These are phyloP conservation scores for Rubroshorea leprosula DNA, from an alignment of 345 rosid genomes.

Conservation along the genomic window DNA sequence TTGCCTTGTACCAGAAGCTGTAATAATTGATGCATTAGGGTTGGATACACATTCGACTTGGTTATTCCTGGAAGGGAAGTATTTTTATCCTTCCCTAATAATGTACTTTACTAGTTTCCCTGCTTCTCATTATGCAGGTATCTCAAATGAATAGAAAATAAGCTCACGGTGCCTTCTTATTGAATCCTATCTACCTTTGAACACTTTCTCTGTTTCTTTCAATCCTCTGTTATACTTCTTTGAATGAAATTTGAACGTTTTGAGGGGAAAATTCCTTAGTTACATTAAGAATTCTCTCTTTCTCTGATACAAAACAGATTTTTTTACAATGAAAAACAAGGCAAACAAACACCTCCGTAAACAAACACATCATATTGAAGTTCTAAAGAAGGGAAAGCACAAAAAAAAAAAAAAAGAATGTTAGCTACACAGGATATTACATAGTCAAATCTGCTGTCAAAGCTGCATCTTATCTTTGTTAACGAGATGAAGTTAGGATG, in stretches of 20 bases:
- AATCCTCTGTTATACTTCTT: no score
- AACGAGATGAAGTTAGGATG: conserved; percentile 21
- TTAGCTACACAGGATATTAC: conserved; percentile 26
- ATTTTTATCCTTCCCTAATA: background rate
- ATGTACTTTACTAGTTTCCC: background rate
- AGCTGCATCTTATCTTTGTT: conserved; percentile 11
- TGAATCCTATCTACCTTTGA: no score
- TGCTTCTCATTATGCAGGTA: background rate
- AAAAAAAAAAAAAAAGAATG: background rate
- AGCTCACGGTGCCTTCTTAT: no score
- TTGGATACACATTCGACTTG: background rate
- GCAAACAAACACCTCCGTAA: conserved; percentile 15
- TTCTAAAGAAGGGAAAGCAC: no score
- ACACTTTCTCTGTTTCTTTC: no score
- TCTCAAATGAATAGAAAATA: background rate
- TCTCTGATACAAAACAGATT: background rate
- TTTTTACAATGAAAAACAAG: conserved; percentile 29
- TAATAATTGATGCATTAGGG: background rate
- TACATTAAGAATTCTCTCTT: no score
- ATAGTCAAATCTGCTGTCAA: conserved; percentile 37
- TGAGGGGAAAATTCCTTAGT: no score
- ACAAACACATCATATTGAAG: background rate
- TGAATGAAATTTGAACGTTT: no score
- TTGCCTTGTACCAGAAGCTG: no score
- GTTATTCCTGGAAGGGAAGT: background rate